Conservation (phyloP, 2,329 filamentous ascomycete species). For the Neoascochyta sp. region DNA sequence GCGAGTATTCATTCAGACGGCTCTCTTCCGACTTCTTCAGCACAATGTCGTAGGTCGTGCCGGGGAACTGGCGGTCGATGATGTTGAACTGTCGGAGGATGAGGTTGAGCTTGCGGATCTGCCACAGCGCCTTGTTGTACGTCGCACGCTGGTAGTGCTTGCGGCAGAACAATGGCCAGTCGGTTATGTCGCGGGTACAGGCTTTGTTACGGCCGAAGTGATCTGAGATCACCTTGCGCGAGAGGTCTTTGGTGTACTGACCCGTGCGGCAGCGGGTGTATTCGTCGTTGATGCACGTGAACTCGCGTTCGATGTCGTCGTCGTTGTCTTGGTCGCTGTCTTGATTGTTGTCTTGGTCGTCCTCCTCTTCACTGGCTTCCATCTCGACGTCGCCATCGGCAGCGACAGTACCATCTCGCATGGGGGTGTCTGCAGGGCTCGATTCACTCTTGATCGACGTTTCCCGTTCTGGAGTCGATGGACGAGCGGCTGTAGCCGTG, state of each 20-base stretch:
- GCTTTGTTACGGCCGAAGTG: constrained; percentile 42
- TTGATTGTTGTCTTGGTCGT: constrained; percentile 5
- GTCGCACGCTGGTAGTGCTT: constrained; percentile 43
- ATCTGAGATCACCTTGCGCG: constrained; percentile 40
- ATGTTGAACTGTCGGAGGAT: constrained; percentile 32
- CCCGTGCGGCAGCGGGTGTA: constrained; percentile 29
- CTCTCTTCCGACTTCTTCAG: constrained; percentile 37
- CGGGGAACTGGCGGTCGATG: constrained; percentile 30
- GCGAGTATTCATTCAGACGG: constrained; percentile 29
- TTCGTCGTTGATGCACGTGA: constrained; percentile 33
- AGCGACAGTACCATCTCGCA: constrained; percentile 3
- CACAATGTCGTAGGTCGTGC: constrained; percentile 29
- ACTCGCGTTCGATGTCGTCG: constrained; percentile 20
- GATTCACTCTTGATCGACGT: constrained; percentile 1
- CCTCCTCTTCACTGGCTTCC: not conserved
- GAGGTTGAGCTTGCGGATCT: constrained; percentile 31
- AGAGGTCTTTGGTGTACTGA: constrained; percentile 31
- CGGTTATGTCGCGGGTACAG: constrained; percentile 27
- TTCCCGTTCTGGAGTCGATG: constrained; percentile 7
- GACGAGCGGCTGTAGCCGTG: constrained; percentile 1
- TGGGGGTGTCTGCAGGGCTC: constrained; percentile 6
- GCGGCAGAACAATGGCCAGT: constrained; percentile 38
- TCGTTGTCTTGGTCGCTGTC: constrained; percentile 4
- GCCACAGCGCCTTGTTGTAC: constrained; percentile 36
- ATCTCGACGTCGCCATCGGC: not conserved